A percentile compares a stretch with the other conserved stretches of the same genome.
Conservation (phyloP, 257 asterid species). For the Coffea canephora region DNA sequence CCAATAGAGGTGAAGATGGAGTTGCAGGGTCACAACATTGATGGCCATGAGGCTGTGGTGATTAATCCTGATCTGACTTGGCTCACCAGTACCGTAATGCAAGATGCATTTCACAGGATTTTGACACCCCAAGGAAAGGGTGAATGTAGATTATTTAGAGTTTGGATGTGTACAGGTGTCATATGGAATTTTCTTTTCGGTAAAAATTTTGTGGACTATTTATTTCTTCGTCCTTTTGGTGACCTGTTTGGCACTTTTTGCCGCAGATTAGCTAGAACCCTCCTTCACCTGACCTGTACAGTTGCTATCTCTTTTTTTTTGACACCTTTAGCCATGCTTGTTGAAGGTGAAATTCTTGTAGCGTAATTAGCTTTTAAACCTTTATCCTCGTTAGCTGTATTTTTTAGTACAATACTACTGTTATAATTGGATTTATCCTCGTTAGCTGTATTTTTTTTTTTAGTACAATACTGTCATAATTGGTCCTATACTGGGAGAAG, state of each 20-base stretch:
- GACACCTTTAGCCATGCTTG: neutral
- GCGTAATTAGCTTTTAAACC: neutral
- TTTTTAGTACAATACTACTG: too few species aligned
- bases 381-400: neutral
- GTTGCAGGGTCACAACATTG: neutral
- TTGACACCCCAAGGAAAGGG: neutral
- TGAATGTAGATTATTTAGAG: neutral
- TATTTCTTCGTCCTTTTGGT: neutral
- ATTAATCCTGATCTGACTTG: neutral
- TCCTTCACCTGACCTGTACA: neutral
- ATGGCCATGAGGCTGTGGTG: neutral
- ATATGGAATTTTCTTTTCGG: neutral
- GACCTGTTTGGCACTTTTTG: neutral
- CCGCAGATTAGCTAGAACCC: neutral
- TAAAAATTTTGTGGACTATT: neutral
- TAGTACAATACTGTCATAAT: too few species aligned
- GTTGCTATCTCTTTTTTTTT: neutral
- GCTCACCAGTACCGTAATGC: neutral
- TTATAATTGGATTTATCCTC: too few species aligned
- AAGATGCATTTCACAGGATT: neutral
- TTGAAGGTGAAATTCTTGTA: neutral
- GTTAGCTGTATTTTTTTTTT: too few species aligned
- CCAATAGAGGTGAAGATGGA: constrained; percentile 1
- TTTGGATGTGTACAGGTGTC: constrained; percentile 13
- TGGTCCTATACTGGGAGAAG: too few species aligned